Evolutionary conservation across 176 grass and related monocot species (phyloP).

Genomic region (Paspalum vaginatum): DNA sequence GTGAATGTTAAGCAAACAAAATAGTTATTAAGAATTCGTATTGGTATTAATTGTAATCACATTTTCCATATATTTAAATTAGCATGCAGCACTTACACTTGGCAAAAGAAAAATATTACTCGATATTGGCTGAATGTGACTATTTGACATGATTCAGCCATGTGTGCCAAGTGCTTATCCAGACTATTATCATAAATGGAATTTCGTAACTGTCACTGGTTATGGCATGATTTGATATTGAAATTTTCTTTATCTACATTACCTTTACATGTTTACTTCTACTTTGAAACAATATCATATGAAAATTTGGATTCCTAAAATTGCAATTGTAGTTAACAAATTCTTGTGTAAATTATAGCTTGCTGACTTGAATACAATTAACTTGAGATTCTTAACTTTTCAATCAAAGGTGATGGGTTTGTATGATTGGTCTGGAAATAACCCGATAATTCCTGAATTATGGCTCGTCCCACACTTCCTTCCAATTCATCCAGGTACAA

Average conservation of each 20-base stretch:
- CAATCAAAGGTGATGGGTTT: slow-evolving; percentile 47
- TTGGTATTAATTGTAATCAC: not conserved
- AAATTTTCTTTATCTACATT: not conserved
- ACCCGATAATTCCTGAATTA: slow-evolving; percentile 53
- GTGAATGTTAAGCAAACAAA: too few species aligned
- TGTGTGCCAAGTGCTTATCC: not conserved
- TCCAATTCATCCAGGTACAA: slow-evolving; percentile 61
- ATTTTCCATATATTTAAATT: not conserved
- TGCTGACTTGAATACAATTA: not conserved
- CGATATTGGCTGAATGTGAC: not conserved
- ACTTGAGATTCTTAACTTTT: not conserved
- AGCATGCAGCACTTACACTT: not conserved
- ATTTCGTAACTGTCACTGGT: not conserved
- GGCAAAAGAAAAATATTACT: not conserved
- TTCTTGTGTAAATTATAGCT: not conserved
- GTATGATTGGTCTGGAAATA: slow-evolving; percentile 65
- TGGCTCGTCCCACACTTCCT: slow-evolving; percentile 62
- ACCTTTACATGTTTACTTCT: not conserved
- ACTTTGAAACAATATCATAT: not conserved
- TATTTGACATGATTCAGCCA: not conserved
- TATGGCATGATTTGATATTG: not conserved
- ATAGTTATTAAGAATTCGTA: not conserved
- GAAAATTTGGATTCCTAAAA: not conserved
- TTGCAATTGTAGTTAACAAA: not conserved
- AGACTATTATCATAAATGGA: not conserved